phyloP scores from a whole-genome alignment of 139 green algal species.

The Micractinium conductrix region DNA sequence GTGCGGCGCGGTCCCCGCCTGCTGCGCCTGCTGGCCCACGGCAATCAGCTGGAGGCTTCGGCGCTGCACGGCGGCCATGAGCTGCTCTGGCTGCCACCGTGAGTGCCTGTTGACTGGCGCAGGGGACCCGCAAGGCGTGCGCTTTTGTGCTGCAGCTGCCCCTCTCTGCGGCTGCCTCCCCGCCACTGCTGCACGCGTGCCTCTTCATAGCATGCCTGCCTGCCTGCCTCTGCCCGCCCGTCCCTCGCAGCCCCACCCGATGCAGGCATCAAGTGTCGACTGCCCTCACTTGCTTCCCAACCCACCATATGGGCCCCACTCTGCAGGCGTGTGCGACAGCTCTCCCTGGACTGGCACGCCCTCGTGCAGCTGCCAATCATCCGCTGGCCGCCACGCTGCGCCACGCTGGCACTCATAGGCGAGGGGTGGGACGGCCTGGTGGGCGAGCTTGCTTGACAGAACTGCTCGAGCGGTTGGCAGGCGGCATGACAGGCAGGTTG shows the following conservation, averaged over 20 bases:
- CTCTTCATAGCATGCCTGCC: neutral
- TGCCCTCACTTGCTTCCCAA: too few relatives aligned
- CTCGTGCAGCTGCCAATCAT: neutral
- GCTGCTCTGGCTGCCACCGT: neutral
- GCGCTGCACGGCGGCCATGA: neutral
- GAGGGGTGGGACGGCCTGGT: too few relatives aligned
- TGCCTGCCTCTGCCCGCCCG: neutral
- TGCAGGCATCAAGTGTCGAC: too few relatives aligned
- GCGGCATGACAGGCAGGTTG: too few relatives aligned
- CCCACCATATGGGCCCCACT: too few relatives aligned
- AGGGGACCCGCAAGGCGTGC: too few relatives aligned
- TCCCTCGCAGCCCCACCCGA: too few relatives aligned
- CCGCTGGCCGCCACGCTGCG: conserved; percentile 21
- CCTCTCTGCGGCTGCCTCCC: too few relatives aligned
- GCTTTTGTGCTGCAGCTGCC: neutral
- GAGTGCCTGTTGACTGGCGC: neutral
- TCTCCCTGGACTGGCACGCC: conserved; percentile 24
- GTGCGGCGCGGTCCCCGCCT: neutral
- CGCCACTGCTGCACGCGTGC: too few relatives aligned
- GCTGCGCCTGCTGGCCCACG: conserved; percentile 15
- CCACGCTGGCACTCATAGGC: conserved; percentile 19
- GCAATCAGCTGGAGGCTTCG: conserved; percentile 28
- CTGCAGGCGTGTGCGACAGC: conserved; percentile 18
- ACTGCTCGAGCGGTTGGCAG: too few relatives aligned
- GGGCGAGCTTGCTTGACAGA: too few relatives aligned